Conservation (phyloP, 352 stramenopile species). For the Phytophthora ramorum region DNA sequence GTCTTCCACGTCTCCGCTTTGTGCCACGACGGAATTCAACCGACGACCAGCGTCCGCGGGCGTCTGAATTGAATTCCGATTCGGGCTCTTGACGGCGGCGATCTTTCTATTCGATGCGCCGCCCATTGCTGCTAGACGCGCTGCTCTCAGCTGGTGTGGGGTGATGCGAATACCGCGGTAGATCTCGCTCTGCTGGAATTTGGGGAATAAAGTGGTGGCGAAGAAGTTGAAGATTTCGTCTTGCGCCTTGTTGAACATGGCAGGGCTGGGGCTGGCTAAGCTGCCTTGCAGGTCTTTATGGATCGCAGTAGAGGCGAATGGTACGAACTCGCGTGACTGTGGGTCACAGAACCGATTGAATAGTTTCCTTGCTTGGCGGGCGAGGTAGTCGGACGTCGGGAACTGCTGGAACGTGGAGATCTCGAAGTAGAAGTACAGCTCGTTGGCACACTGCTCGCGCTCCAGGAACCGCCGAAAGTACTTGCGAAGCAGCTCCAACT, state of each 20-base stretch:
- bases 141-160: slow-evolving; percentile 35
- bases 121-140: slow-evolving; percentile 36
- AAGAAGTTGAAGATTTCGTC: slow-evolving; percentile 79
- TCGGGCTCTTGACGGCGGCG: neutral
- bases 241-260: slow-evolving; percentile 77
- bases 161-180: slow-evolving; percentile 67
- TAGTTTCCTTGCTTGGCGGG: slow-evolving; percentile 69
- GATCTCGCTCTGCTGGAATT: slow-evolving; percentile 78
- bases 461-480: slow-evolving; percentile 77
- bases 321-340: slow-evolving; percentile 64
- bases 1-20: slow-evolving; percentile 13
- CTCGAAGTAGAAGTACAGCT: slow-evolving; percentile 82
- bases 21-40: slow-evolving; percentile 8
- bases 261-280: slow-evolving; percentile 50
- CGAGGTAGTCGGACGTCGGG: slow-evolving; percentile 77
- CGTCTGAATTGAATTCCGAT: slow-evolving; percentile 1
- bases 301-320: slow-evolving; percentile 36
- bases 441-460: slow-evolving; percentile 74
- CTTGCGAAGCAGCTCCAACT: slow-evolving; percentile 59
- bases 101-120: slow-evolving; percentile 15
- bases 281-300: slow-evolving; percentile 43
- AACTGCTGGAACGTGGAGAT: slow-evolving; percentile 77
- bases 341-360: slow-evolving; percentile 73
- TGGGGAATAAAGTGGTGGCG: slow-evolving; percentile 67
- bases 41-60: slow-evolving; percentile 6